Evolutionary conservation across 768 basidiomycete species (phyloP), one percentile per base, ranked within the genome.

Genomic region (Kwoniella newhampshirensis): DNA sequence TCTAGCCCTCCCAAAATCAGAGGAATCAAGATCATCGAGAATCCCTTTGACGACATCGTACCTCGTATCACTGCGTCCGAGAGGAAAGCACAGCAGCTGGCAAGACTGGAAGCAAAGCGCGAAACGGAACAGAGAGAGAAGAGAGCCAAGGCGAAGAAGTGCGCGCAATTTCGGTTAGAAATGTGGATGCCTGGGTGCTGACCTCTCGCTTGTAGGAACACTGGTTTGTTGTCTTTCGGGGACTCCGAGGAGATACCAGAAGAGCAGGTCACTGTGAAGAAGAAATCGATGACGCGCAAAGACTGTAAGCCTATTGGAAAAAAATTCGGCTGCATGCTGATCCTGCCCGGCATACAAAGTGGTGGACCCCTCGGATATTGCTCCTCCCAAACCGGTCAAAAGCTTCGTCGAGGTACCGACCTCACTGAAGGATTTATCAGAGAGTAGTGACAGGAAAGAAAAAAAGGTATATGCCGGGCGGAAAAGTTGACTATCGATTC

Each of bases 11-110:
- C 94, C 0, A 92, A 88, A 73, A 94, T 99, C 74, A 87, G 86
- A 66, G 82, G 83, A 1, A 81, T 94, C 26, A 84, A 86, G 9
- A 88, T 99, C 50, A 71, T 91, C 27, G 91, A 96, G 51, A 94
- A 98, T 71, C 94, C 96, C 0, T 97, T 96, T 74, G 84, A 87
- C 51, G 93, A 98, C 70, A 96, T 98, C 63, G 83, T 92, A 35
- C 94, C 94, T 4, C 86, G 96, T 23, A 99, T 98, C 59, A 99
- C 96, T 1, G 91, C 92, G 1, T 90, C 85, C 1, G 96, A 98
- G 78, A 87, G 87, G 60, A 83, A 86, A 37, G 86, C 81, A 0
- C 96, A 99, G 73, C 86, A 86, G 60, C 82, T 82, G 51, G 94
- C 93, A 12, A 55, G 68, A 44, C 1, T 71, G 18, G 68, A 73